These are phyloP conservation scores for Penicillium aurantiogriseum DNA, from an alignment of 2,329 filamentous ascomycete species.

Conservation along the genomic window DNA sequence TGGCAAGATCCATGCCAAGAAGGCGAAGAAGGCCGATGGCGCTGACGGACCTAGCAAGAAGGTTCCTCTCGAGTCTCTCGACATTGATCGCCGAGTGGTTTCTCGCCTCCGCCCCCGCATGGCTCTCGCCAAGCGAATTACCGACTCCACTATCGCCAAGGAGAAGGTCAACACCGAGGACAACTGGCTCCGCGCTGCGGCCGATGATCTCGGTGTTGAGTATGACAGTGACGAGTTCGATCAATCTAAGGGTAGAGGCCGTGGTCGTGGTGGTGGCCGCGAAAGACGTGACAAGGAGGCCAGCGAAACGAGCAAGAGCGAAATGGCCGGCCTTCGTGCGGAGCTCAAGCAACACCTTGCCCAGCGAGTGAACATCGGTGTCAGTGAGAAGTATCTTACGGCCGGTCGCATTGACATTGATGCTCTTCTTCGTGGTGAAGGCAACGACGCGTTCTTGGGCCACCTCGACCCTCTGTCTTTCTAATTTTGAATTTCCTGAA, in stretches of 20 bases:
- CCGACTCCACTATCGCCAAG: constrained; percentile 79
- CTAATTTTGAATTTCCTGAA: constrained; percentile 14
- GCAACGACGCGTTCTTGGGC: constrained; percentile 67
- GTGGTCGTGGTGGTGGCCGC: constrained; percentile 72
- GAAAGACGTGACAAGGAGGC: constrained; percentile 73
- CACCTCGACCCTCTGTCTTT: constrained; percentile 49
- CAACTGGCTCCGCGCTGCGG: constrained; percentile 77
- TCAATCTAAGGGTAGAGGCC: constrained; percentile 62
- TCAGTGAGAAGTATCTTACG: constrained; percentile 82
- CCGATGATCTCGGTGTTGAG: constrained; percentile 89
- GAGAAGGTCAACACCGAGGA: constrained; percentile 83
- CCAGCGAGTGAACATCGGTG: constrained; percentile 77
- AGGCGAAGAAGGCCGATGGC: constrained; percentile 46
- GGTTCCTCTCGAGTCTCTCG: constrained; percentile 68
- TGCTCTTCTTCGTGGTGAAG: constrained; percentile 63
- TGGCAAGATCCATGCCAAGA: constrained; percentile 75
- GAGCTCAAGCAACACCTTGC: constrained; percentile 70
- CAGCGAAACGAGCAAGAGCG: constrained; percentile 66
- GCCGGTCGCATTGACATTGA: constrained; percentile 81
- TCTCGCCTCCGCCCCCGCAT: constrained; percentile 73
- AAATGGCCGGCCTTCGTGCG: constrained; percentile 67
- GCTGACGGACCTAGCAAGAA: constrained; percentile 50
- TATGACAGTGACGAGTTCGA: constrained; percentile 87
- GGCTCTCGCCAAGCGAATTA: constrained; percentile 78
- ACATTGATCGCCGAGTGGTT: constrained; percentile 78